Conservation (phyloP, 2,329 filamentous ascomycete genomes). For the Magnaporthiopsis poae region DNA sequence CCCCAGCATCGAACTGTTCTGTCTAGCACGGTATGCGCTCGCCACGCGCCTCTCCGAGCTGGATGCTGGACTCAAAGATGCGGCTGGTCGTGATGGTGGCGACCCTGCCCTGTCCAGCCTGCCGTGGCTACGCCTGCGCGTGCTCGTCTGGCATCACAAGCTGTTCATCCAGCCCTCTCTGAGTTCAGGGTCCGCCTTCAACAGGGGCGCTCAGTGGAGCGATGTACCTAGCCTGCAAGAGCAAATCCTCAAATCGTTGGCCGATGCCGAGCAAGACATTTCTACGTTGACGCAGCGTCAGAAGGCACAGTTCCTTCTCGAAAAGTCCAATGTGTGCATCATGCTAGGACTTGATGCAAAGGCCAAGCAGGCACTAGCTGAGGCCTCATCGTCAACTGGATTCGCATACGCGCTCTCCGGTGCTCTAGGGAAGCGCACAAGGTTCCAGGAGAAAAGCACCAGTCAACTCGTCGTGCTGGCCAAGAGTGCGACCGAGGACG, state of each 20-base stretch:
- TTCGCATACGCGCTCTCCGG: slow-evolving; percentile 80
- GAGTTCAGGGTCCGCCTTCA: slow-evolving; percentile 44
- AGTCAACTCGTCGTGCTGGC: slow-evolving; percentile 89
- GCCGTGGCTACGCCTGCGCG: slow-evolving; percentile 57
- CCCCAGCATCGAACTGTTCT: slow-evolving; percentile 74
- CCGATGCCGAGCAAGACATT: slow-evolving; percentile 31
- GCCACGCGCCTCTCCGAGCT: not conserved
- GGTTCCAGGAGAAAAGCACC: slow-evolving; percentile 66
- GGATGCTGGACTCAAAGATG: not conserved
- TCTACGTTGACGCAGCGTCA: slow-evolving; percentile 18
- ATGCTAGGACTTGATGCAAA: slow-evolving; percentile 72
- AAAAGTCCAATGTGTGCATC: slow-evolving; percentile 73
- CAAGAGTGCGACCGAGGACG: slow-evolving; percentile 47
- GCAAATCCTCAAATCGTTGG: slow-evolving; percentile 33
- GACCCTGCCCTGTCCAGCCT: slow-evolving; percentile 18
- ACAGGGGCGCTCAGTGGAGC: slow-evolving; percentile 47
- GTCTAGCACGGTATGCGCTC: slow-evolving; percentile 52
- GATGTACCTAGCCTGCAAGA: slow-evolving; percentile 48
- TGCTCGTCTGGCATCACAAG: slow-evolving; percentile 61
- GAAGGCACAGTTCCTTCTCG: slow-evolving; percentile 65
- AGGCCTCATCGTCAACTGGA: slow-evolving; percentile 55
- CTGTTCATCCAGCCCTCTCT: slow-evolving; percentile 48
- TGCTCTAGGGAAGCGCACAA: slow-evolving; percentile 73
- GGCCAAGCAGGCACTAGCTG: slow-evolving; percentile 59
- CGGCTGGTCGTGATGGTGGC: not conserved